Evolutionary conservation across 2,329 filamentous ascomycete species (phyloP), one percentile per base, ranked within the genome.

Genomic region (Sphaerulina vaccinii): DNA sequence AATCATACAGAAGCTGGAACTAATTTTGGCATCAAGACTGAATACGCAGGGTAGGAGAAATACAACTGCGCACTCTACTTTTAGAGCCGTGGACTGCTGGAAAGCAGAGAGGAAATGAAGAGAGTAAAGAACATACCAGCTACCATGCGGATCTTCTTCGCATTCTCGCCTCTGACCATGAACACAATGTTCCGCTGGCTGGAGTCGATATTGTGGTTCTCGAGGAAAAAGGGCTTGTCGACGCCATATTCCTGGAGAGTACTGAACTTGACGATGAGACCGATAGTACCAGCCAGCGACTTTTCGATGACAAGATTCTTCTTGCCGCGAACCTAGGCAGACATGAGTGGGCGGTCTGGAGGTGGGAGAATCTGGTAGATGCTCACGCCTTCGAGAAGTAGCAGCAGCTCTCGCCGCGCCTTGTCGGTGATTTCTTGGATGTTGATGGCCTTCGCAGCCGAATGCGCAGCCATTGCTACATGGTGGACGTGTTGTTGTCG

Each of bases 301-400:
- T 87, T 88, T 70, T 97, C 92, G 67, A 99, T 86, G 46, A 99
- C 88, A 56, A 99, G 79, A 67, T 96, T 97, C 80, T 99, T 99
- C 82, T 97, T 99, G 63, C 95, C 95, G 69, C 92, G 88, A 60
- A 97, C 90, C 93, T 99, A 47, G 45, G 8, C 15, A 42, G 24
- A 22, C 38, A 51, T 64, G 44, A 62, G 57, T 49, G 32, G 39
- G 39, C 7, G 21, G 44, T 39, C 16, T 36, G 38, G 23, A 16
- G 15, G 18, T 32, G 19, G 32, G 49, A 47, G 52, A 59, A 60
- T 65, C 63, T 70, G 72, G 74, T 3, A 37, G 46, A 16, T 75
- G 88, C 90, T 83, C 87, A 99, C 93, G 72, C 88, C 86, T 81
- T 97, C 92, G 56, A 99, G 86, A 63, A 97, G 84, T 73, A 87